Conservation (phyloP, 768 basidiomycete genomes). For the Rossbeevera mucosa region DNA sequence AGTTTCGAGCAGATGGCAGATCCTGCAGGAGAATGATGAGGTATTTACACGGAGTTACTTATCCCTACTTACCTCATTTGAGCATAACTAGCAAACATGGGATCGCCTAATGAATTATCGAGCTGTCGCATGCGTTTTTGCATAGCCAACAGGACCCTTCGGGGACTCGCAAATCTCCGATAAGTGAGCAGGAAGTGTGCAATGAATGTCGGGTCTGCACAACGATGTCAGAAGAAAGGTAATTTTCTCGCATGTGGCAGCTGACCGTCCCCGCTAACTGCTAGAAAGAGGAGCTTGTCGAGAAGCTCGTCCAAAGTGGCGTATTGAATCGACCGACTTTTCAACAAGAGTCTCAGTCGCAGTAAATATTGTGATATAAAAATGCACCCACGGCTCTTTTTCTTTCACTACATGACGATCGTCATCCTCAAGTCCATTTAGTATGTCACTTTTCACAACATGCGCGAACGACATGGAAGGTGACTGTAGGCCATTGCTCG, state of each 20-base stretch:
- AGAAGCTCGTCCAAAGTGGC: constrained; percentile 74
- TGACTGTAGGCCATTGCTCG: constrained; percentile 20
- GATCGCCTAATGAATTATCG: constrained; percentile 67
- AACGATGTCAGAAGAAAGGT: constrained; percentile 9
- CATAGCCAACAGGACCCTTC: constrained; percentile 79
- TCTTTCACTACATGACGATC: constrained; percentile 30
- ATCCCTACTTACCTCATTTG: constrained; percentile 70
- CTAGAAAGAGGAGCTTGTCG: constrained; percentile 77
- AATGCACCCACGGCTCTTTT: constrained; percentile 49
- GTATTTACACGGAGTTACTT: constrained; percentile 1
- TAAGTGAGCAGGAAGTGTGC: constrained; percentile 81
- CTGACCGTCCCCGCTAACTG: constrained; percentile 80
- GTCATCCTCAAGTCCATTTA: constrained; percentile 23
- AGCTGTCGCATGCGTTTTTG: constrained; percentile 81
- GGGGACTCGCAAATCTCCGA: constrained; percentile 75
- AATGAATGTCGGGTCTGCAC: constrained; percentile 67
- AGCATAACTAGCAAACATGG: constrained; percentile 82
- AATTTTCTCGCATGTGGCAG: constrained; percentile 2
- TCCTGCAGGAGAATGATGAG: constrained; percentile 39
- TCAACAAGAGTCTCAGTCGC: constrained; percentile 11
- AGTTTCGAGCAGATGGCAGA: constrained; percentile 70
- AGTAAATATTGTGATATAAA: neutral
- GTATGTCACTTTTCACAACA: constrained; percentile 9
- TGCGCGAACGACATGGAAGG: constrained; percentile 10
- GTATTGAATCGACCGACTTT: constrained; percentile 60